phyloP scores from a whole-genome alignment of 73 alveolate genomes.

The Loxodes magnus region DNA sequence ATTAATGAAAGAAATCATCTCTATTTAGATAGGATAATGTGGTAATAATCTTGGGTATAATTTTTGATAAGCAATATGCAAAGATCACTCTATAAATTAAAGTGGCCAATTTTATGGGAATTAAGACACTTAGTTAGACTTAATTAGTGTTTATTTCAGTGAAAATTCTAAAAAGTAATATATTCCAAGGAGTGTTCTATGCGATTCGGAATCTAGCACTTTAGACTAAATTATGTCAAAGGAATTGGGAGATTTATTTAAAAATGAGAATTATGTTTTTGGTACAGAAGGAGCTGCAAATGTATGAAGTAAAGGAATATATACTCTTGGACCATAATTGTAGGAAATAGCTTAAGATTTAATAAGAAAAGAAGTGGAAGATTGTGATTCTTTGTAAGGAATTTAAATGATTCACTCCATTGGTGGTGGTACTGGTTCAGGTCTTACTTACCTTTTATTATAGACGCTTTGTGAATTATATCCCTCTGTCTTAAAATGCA shows the following conservation, averaged over 20 bases:
- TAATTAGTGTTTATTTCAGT: slow-evolving; percentile 10
- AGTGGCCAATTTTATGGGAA: slow-evolving; percentile 35
- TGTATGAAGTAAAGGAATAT: slow-evolving; percentile 91
- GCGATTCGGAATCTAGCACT: slow-evolving; percentile 21
- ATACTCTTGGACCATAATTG: slow-evolving; percentile 65
- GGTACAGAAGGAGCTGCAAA: slow-evolving; percentile 62
- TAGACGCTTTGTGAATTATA: slow-evolving; percentile 67
- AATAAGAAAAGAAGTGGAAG: slow-evolving; percentile 72
- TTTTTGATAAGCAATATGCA: slow-evolving; percentile 80
- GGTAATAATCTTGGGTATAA: slow-evolving; percentile 90
- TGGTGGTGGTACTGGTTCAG: slow-evolving; percentile 97
- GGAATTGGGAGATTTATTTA: slow-evolving; percentile 12
- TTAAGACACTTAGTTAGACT: not conserved
- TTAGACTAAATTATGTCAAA: not conserved
- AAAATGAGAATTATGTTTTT: not conserved
- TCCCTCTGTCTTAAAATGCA: slow-evolving; percentile 56
- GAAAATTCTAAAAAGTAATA: slow-evolving; percentile 13
- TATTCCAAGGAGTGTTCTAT: slow-evolving; percentile 18
- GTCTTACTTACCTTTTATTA: slow-evolving; percentile 67
- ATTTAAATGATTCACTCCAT: slow-evolving; percentile 70
- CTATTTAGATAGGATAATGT: slow-evolving; percentile 89
- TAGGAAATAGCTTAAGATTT: slow-evolving; percentile 50
- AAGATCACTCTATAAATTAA: slow-evolving; percentile 70
- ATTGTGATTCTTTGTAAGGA: slow-evolving; percentile 81
- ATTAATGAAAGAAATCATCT: slow-evolving; percentile 80